These are phyloP conservation scores for Naganishia friedmannii DNA, from an alignment of 768 basidiomycete genomes.

Conservation along the genomic window DNA sequence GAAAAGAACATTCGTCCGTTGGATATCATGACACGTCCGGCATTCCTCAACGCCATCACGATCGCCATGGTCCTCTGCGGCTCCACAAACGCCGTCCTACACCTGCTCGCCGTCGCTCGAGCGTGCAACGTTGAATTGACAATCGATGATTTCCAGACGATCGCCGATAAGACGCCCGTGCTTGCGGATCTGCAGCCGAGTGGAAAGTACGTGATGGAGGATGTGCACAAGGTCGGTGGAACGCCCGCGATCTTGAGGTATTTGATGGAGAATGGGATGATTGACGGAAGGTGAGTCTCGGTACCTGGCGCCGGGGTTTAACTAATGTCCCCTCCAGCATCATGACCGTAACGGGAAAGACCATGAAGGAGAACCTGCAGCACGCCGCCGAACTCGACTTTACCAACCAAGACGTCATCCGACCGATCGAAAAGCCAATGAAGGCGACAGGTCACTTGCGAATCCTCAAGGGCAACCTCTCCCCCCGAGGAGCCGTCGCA, in stretches of 20 bases:
- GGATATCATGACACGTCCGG: conserved; percentile 95
- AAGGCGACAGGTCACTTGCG: conserved; percentile 86
- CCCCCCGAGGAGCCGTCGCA: conserved; percentile 90
- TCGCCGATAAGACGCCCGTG: conserved; percentile 76
- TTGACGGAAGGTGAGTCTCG: conserved; percentile 30
- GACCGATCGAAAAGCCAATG: conserved; percentile 80
- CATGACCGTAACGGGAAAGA: conserved; percentile 83
- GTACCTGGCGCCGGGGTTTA: background rate
- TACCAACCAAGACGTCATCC: conserved; percentile 74
- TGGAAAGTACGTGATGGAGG: conserved; percentile 74
- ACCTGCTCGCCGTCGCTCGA: conserved; percentile 60
- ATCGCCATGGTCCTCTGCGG: conserved; percentile 76
- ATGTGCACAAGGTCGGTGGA: conserved; percentile 79
- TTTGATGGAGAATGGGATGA: conserved; percentile 34
- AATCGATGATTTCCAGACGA: conserved; percentile 81
- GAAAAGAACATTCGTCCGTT: conserved; percentile 76
- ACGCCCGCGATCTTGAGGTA: conserved; percentile 59
- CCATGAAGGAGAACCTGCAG: conserved; percentile 83
- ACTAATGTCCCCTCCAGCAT: no score
- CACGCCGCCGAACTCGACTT: conserved; percentile 70
- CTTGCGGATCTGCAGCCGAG: conserved; percentile 73
- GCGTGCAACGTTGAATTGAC: conserved; percentile 70
- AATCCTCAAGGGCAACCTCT: conserved; percentile 89
- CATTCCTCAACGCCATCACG: conserved; percentile 97
- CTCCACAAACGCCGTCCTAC: conserved; percentile 59